Evolutionary conservation across 345 rosid genomes (phyloP).

Genomic region (Pugionium dolabratum): DNA sequence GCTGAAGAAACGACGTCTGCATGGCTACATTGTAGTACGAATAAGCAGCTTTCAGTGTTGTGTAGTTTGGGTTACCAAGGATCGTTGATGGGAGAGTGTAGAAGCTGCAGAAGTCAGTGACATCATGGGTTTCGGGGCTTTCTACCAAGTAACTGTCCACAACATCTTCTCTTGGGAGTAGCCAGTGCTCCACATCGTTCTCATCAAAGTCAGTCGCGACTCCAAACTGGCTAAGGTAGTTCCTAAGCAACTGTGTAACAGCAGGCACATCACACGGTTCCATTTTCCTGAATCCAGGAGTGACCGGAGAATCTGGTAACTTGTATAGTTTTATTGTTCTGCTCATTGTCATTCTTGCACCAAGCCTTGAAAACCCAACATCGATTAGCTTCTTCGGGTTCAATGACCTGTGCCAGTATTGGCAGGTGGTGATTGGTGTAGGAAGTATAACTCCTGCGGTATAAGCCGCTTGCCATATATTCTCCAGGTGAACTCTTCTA

Average conservation of each 20-base stretch:
- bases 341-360: slow-evolving; percentile 13
- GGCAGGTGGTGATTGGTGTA: slow-evolving; percentile 5
- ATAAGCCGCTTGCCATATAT: slow-evolving; percentile 17
- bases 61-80: slow-evolving; percentile 6
- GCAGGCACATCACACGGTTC: slow-evolving; percentile 7
- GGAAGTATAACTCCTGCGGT: slow-evolving; percentile 11
- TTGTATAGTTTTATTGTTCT: background rate
- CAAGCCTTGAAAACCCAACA: slow-evolving; percentile 7
- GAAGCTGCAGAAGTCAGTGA: slow-evolving; percentile 15
- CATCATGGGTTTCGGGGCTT: background rate
- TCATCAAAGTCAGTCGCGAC: slow-evolving; percentile 11
- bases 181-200: slow-evolving; percentile 16
- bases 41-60: slow-evolving; percentile 12
- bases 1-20: background rate
- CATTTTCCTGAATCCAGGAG: slow-evolving; percentile 20
- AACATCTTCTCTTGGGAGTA: slow-evolving; percentile 17
- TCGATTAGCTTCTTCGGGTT: slow-evolving; percentile 19
- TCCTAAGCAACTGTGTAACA: background rate
- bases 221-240: slow-evolving; percentile 1
- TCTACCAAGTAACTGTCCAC: slow-evolving; percentile 16
- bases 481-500: slow-evolving; percentile 11
- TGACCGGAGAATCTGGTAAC: slow-evolving; percentile 4
- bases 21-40: slow-evolving; percentile 19
- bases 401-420: slow-evolving; percentile 6
- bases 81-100: slow-evolving; percentile 5